Conservation (phyloP, 108 stramenopile species). For the Discostella stelligeroides region DNA sequence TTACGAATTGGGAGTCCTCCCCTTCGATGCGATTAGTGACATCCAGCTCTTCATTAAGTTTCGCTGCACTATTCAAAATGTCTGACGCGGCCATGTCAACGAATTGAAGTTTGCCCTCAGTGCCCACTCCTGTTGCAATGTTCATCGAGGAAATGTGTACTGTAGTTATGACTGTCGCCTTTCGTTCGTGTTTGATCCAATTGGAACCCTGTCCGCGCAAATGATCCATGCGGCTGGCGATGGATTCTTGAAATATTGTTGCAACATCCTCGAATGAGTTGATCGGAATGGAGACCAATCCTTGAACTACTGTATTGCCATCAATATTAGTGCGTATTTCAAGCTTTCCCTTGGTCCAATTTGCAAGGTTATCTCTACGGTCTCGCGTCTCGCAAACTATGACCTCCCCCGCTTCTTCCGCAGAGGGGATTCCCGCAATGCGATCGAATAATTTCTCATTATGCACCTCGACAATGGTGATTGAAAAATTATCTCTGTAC, state of each 20-base stretch:
- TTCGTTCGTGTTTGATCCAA: constrained; percentile 31
- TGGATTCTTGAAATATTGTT: constrained; percentile 61
- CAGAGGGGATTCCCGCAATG: constrained; percentile 65
- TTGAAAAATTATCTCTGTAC: constrained; percentile 70
- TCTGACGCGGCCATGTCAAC: constrained; percentile 82
- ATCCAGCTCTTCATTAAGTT: constrained; percentile 16
- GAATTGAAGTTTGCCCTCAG: constrained; percentile 78
- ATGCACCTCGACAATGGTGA: constrained; percentile 78
- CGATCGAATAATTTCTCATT: constrained; percentile 78
- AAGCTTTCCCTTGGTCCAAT: constrained; percentile 58
- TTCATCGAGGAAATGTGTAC: constrained; percentile 74
- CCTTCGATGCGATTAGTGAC: constrained; percentile 18
- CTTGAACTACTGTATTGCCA: constrained; percentile 83
- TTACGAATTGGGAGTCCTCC: constrained; percentile 59
- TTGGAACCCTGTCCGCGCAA: constrained; percentile 59
- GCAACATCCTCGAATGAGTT: constrained; percentile 64
- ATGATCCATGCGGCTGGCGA: constrained; percentile 47
- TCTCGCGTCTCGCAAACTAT: constrained; percentile 41
- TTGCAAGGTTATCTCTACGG: constrained; percentile 21
- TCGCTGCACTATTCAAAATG: constrained; percentile 31
- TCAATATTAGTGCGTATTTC: constrained; percentile 86
- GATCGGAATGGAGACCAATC: constrained; percentile 63
- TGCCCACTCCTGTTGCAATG: constrained; percentile 70
- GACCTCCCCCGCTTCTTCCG: constrained; percentile 62
- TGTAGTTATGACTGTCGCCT: constrained; percentile 72